These are phyloP conservation scores for Gynostemma pentaphyllum DNA, from an alignment of 306 rosid species.

Conservation along the genomic window DNA sequence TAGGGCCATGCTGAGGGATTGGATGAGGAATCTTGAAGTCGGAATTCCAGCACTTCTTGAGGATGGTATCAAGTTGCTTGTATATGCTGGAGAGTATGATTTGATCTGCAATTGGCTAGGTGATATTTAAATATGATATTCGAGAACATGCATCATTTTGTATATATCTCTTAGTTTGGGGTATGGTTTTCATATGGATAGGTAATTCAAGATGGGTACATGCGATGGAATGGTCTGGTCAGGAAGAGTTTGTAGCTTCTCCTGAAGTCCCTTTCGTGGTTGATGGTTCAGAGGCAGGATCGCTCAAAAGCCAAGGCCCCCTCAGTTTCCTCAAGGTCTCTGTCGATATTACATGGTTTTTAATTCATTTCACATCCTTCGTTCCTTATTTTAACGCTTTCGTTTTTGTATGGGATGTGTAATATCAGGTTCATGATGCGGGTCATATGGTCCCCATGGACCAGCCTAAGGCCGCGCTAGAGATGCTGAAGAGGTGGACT, in stretches of 20 bases:
- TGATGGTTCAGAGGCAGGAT: constrained; percentile 70
- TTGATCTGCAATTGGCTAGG: constrained; percentile 99
- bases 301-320: constrained; percentile 67
- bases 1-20: constrained; percentile 87
- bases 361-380: not conserved
- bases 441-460: constrained; percentile 99
- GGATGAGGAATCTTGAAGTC: constrained; percentile 95
- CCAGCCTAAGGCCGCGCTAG: constrained; percentile 87
- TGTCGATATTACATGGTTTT: not conserved
- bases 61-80: constrained; percentile 77
- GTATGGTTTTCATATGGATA: constrained; percentile 25
- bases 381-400: constrained; percentile 4
- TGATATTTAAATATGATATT: constrained; percentile 13
- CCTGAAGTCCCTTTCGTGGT: constrained; percentile 65
- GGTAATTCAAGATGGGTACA: constrained; percentile 99
- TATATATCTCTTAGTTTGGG: not conserved
- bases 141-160: not conserved
- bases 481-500: constrained; percentile 90
- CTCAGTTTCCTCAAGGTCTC: constrained; percentile 86
- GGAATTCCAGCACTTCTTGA: constrained; percentile 93
- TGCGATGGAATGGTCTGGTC: constrained; percentile 97
- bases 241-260: constrained; percentile 54
- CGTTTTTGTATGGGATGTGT: constrained; percentile 1
- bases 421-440: constrained; percentile 74
- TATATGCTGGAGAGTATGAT: constrained; percentile 95